phyloP scores from a whole-genome alignment of 371 early-diverging fungal species.

The Smittium culicis region DNA sequence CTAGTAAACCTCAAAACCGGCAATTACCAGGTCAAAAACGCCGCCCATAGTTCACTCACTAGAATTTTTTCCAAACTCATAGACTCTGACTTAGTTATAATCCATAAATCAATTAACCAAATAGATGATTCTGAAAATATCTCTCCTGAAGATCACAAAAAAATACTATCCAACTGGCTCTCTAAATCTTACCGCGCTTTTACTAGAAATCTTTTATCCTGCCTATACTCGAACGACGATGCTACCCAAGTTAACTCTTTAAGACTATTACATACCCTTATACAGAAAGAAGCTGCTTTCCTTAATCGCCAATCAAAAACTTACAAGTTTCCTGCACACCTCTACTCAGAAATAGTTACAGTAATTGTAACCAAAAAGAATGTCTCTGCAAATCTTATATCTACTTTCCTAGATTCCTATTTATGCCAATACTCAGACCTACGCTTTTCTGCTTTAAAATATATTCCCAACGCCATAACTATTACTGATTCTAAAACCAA shows the following conservation, averaged over 20 bases:
- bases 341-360: constrained; percentile 36
- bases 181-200: constrained; percentile 51
- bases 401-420: constrained; percentile 49
- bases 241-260: constrained; percentile 58
- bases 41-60: constrained; percentile 52
- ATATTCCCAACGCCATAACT: constrained; percentile 21
- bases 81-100: constrained; percentile 50
- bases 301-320: constrained; percentile 21
- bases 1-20: constrained; percentile 32
- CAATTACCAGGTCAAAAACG: constrained; percentile 37
- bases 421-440: constrained; percentile 67
- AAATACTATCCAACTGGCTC: constrained; percentile 46
- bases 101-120: constrained; percentile 9
- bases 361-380: constrained; percentile 38
- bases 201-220: constrained; percentile 32
- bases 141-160: constrained; percentile 33
- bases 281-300: constrained; percentile 45
- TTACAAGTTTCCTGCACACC: constrained; percentile 25
- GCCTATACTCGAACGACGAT: constrained; percentile 47
- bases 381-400: constrained; percentile 42
- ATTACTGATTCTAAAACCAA: too few species aligned
- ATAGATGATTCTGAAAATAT: constrained; percentile 10
- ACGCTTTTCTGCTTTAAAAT: constrained; percentile 60
- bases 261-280: constrained; percentile 44
- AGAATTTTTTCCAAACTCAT: constrained; percentile 52